Percentiles rank a stretch among this genome's conserved stretches.
Conservation (phyloP, 1,284 basidiomycete genomes). For the Malassezia pachydermatis region DNA sequence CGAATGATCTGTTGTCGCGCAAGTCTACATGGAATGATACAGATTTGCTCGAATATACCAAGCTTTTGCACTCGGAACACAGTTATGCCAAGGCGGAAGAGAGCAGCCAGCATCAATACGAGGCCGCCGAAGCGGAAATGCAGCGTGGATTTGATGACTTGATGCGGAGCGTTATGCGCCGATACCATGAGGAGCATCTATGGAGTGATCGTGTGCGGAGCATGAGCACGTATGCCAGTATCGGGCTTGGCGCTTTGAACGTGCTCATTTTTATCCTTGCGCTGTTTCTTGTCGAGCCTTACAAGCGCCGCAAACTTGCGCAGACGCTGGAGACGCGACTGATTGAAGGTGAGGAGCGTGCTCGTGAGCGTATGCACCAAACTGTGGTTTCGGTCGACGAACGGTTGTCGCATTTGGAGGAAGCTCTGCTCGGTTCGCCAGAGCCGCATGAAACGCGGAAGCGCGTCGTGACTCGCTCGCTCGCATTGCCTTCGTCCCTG, state of each 20-base stretch:
- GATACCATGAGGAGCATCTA: conserved; percentile 45
- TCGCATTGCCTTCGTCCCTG: not conserved
- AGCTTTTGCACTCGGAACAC: conserved; percentile 38
- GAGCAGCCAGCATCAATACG: conserved; percentile 25
- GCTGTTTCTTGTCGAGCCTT: conserved; percentile 44
- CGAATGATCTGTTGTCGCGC: conserved; percentile 39
- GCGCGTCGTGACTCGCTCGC: not conserved
- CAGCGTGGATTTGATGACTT: conserved; percentile 35
- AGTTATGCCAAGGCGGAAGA: conserved; percentile 23
- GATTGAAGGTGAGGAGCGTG: conserved; percentile 28
- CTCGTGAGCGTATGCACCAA: conserved; percentile 19
- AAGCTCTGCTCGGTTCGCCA: not conserved
- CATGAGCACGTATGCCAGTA: conserved; percentile 33
- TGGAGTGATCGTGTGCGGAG: conserved; percentile 42
- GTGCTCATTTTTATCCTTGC: conserved; percentile 40
- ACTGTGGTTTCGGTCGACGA: conserved; percentile 24
- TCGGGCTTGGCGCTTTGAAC: conserved; percentile 36
- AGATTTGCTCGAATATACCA: conserved; percentile 36
- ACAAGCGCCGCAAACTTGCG: conserved; percentile 42
- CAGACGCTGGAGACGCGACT: conserved; percentile 39
- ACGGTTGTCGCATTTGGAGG: conserved; percentile 11
- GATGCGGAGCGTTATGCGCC: conserved; percentile 33
- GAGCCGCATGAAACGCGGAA: not conserved
- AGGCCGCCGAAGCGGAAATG: conserved; percentile 26
- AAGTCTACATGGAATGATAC: conserved; percentile 33